Base-by-base conservation (phyloP, 2,329 filamentous ascomycete genomes). In the Arthrobotrys conoides region DNA sequence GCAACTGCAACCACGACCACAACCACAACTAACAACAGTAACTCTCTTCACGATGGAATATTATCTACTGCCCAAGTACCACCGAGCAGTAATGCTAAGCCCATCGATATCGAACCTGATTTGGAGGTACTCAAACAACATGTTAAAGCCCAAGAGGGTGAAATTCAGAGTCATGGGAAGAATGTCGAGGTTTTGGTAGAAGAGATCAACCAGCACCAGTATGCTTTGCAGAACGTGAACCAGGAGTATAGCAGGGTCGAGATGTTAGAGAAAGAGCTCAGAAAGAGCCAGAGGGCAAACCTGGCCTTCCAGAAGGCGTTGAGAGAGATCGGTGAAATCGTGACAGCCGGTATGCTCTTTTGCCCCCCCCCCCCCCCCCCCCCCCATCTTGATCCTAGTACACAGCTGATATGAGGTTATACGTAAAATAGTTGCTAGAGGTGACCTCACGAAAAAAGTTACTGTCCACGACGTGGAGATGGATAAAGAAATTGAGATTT, bases 261-360 rank as follows among this genome's bases (percentile, higher is more conserved):
- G 68, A 91, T 93, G 41, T 88, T 98, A 48, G 95, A 98, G 86
- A 90, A 95, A 76, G 96, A 99, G 85, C 88, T 99, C 76, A 94
- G 92, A 87, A 98, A 98, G 86, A 94, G 97, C 83, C 94, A 97
- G 84, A 96, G 97, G 86, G 96, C 96, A 83, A 99, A 99, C 85
- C 91, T 97, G 85, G 96, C 96, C 82, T 99, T 98, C 88, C 94
- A 98, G 84, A 98, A 98, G 85, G 96, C 96, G 10, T 87, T 99
- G 38, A 90, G 94, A 80, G 96, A 99, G 85, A 98, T 99, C 81
- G 96, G 96, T 82, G 96, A 95, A 83, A 98, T 99, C 82, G 93
- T 98, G 83, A 97, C 96, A 22, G 94, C 95, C 80, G 82, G 82
- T 82, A 81, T 41, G 75, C 20, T 63, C 44, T 14, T 61, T 33